Base-by-base conservation (phyloP, 345 rosid genomes). In the Arabidopsis suecica region DNA sequence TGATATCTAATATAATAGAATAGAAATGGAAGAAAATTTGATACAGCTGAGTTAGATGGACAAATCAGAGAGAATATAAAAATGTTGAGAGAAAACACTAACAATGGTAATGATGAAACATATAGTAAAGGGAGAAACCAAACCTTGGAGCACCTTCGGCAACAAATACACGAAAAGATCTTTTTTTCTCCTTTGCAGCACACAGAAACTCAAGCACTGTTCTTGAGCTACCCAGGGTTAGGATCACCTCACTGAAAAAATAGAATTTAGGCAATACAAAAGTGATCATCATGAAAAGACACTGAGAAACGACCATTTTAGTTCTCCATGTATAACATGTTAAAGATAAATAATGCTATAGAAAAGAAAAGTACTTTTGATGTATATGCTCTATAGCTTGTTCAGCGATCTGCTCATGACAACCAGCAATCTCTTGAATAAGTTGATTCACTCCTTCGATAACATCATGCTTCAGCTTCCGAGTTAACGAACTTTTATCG, bases 81-180 rank as follows among this genome's bases (percentile, higher is more conserved):
- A 41, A 36, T 37, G 60, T 41, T 47, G 59, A 2, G 25, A 56
- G 33, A 74, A 42, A 41, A n/a, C 57, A 45, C 59, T 6, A 38
- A 38, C 13, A 4, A 56, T 58, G 61, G 45, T 57, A 32, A 65
- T 30, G 3, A 65, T 59, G 33, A 65, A 53, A 65, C 56, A 33
- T 50, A 57, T 36, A 6, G 9, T 12, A 41, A 41, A 18, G 30
- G 61, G 59, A 55, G 67, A 61, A 49, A 80, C 84, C 71, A 74
- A 70, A 93, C 99, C 98, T 93, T 68, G 99, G 98, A 73, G 99
- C 98, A 75, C 99, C 99, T 82, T 96, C 99, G 0, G 99, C 94
- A 13, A 95, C 88, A 88, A 93, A 93, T 66, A 96, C 96, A 40
- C 95, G 91, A 63, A 96, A 96, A 62, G 99, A 91, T 83, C 96